Conservation (phyloP, 371 early-diverging fungal genomes). For the Mortierella sp. region DNA sequence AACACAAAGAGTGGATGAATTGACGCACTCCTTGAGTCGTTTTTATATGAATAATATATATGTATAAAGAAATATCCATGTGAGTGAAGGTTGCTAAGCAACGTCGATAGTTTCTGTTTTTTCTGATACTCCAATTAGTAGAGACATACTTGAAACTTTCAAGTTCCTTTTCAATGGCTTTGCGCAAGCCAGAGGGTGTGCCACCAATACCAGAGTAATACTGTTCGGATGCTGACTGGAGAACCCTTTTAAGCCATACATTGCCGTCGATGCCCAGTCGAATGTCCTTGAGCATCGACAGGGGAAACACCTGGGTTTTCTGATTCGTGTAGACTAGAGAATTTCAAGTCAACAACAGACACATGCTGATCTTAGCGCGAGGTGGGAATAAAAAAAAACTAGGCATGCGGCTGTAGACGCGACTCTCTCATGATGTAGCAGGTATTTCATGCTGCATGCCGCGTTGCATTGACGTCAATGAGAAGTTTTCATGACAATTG, state of each 20-base stretch:
- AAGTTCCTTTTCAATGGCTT: conserved; percentile 76
- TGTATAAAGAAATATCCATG: conserved; percentile 5
- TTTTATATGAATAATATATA: background rate
- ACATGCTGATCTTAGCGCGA: background rate
- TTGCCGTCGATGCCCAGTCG: conserved; percentile 85
- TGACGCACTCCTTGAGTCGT: conserved; percentile 58
- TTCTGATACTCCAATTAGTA: background rate
- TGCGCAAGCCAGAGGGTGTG: conserved; percentile 69
- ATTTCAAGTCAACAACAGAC: background rate
- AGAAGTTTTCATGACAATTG: background rate
- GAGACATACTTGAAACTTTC: conserved; percentile 67
- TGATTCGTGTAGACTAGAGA: conserved; percentile 11
- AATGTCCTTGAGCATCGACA: conserved; percentile 71
- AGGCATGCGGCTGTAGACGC: background rate
- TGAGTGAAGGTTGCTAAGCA: background rate
- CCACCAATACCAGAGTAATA: conserved; percentile 80
- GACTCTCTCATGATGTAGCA: background rate
- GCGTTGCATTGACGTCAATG: background rate
- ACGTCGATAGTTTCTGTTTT: background rate
- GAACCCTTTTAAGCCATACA: conserved; percentile 72
- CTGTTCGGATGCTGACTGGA: conserved; percentile 39
- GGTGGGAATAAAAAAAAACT: background rate
- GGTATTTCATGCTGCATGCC: background rate
- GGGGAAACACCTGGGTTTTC: conserved; percentile 55
- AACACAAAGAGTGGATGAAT: conserved; percentile 87